A percentile compares a stretch with the other conserved stretches of the same genome.
phyloP scores from a whole-genome alignment of 768 basidiomycete species.

The Suillus spraguei region DNA sequence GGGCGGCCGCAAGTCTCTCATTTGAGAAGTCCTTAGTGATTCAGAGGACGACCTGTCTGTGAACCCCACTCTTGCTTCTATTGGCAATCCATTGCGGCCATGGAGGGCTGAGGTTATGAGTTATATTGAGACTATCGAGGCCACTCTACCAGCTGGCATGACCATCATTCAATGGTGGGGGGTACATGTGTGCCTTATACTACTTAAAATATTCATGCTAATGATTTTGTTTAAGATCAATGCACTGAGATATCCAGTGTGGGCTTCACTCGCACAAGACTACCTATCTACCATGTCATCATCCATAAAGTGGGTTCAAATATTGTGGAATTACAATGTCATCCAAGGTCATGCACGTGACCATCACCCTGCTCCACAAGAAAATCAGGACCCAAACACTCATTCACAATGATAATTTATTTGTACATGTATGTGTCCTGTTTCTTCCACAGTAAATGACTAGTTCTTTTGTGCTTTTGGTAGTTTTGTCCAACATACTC shows the following conservation, averaged over 20 bases:
- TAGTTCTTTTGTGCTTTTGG: too few species aligned
- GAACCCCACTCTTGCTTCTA: neutral
- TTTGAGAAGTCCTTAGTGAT: slow-evolving; percentile 11
- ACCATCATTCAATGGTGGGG: slow-evolving; percentile 37
- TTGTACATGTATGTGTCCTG: too few species aligned
- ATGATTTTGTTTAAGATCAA: slow-evolving; percentile 19
- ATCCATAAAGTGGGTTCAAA: slow-evolving; percentile 12
- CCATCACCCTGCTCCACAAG: too few species aligned
- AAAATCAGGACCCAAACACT: too few species aligned
- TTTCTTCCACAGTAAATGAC: too few species aligned
- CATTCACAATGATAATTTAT: too few species aligned
- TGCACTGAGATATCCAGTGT: slow-evolving; percentile 30
- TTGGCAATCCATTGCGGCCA: slow-evolving; percentile 15
- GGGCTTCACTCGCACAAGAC: slow-evolving; percentile 40
- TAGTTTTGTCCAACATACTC: too few species aligned
- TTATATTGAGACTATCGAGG: slow-evolving; percentile 18
- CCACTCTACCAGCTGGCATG: slow-evolving; percentile 19
- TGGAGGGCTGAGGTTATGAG: slow-evolving; percentile 24
- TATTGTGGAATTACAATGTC: too few species aligned
- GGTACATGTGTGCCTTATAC: slow-evolving; percentile 25
- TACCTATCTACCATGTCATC: slow-evolving; percentile 41
- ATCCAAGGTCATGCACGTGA: too few species aligned
- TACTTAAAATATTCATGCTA: neutral
- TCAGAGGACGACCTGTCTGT: too few species aligned
- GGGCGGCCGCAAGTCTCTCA: neutral